Evolutionary conservation across 139 green algal genomes (phyloP).

Genomic region (Chlorella sp.): DNA sequence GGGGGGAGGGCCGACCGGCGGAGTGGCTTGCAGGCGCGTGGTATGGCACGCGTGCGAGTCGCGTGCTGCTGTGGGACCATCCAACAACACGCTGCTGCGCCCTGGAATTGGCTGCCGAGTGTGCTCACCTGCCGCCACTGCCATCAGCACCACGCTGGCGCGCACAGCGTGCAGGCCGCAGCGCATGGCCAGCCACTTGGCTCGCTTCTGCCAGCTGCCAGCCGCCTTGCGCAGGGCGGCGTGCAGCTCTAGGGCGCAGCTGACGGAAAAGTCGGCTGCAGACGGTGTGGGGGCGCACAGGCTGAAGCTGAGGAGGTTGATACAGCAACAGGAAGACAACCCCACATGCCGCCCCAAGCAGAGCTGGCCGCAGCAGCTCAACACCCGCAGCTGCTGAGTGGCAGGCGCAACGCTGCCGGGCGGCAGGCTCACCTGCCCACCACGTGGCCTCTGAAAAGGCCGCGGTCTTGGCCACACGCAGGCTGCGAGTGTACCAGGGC

Average conservation of each 20-base stretch:
- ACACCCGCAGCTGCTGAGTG: background rate
- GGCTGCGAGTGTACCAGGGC: conserved; percentile 10
- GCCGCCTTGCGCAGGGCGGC: background rate
- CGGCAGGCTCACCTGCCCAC: background rate
- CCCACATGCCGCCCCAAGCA: background rate
- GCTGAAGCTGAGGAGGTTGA: background rate
- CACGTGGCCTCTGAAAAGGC: conserved; percentile 32
- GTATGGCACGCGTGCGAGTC: background rate
- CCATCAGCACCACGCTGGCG: background rate
- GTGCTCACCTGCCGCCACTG: conserved; percentile 3
- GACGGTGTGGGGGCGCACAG: background rate
- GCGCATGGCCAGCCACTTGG: conserved; percentile 14
- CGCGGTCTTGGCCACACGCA: conserved; percentile 23
- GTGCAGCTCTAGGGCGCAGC: background rate
- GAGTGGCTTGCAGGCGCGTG: background rate
- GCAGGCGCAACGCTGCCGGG: background rate
- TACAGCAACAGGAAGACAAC: background rate
- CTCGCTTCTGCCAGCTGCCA: background rate
- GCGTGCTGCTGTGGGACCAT: background rate
- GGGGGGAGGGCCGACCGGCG: background rate
- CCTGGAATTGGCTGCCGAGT: too few relatives aligned
- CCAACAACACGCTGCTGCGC: background rate
- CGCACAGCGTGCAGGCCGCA: conserved; percentile 35
- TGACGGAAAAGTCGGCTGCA: conserved; percentile 16
- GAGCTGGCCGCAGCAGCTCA: background rate